phyloP scores from a whole-genome alignment of 2,329 filamentous ascomycete genomes.

The Ophiosphaerella narmari region DNA sequence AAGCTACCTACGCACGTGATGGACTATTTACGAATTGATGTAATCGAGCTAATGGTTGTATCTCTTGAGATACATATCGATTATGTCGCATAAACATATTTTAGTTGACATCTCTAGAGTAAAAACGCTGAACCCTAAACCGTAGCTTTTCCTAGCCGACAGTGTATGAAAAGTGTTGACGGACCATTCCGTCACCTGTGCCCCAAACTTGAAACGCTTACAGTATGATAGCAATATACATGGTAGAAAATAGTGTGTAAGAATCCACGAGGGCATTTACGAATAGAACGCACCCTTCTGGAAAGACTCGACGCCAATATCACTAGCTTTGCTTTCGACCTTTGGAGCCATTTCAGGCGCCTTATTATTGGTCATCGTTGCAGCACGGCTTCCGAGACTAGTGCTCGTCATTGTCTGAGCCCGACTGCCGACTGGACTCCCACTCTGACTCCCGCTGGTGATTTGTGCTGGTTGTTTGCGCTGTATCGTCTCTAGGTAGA shows the following conservation, averaged over 20 bases:
- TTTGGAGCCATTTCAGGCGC: conserved; percentile 52
- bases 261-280: conserved; percentile 38
- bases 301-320: conserved; percentile 71
- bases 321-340: conserved; percentile 63
- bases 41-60: neutral
- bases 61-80: neutral
- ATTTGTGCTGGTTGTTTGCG: conserved; percentile 56
- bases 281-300: conserved; percentile 73
- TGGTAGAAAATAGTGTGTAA: conserved; percentile 7
- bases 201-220: conserved; percentile 1
- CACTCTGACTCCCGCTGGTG: conserved; percentile 47
- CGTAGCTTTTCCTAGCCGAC: conserved; percentile 30
- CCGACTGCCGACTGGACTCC: conserved; percentile 53
- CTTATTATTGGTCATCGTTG: conserved; percentile 52
- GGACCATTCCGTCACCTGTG: neutral
- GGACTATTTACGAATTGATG: too few relatives aligned
- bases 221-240: conserved; percentile 13
- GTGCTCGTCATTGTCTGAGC: conserved; percentile 61
- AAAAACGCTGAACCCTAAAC: conserved; percentile 13
- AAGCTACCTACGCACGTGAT: too few relatives aligned
- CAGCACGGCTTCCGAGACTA: conserved; percentile 45
- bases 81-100: neutral
- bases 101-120: neutral
- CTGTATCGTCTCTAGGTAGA: conserved; percentile 81
- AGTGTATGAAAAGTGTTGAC: conserved; percentile 11